Percentiles rank a stretch among this genome's conserved stretches.
Conservation (phyloP, 2,329 filamentous ascomycete genomes). For the Penicillium sp. region DNA sequence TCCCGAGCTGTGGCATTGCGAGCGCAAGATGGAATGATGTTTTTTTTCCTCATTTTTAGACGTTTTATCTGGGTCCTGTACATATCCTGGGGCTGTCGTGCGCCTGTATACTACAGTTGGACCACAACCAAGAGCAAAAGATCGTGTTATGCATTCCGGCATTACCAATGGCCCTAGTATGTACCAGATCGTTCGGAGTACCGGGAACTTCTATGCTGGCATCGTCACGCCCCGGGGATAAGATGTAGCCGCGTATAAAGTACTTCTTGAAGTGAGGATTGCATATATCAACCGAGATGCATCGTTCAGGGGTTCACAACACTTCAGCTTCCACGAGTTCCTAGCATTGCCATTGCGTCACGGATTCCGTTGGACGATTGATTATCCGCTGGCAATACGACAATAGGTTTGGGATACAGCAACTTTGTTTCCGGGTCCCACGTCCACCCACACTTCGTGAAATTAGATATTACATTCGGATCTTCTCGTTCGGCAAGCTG, state of each 20-base stretch:
- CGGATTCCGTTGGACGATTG: slow-evolving; percentile 30
- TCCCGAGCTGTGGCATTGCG: slow-evolving; percentile 42
- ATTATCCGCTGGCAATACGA: slow-evolving; percentile 12
- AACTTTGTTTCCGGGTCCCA: slow-evolving; percentile 38
- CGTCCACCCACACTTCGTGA: slow-evolving; percentile 40
- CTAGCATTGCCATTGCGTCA: slow-evolving; percentile 36
- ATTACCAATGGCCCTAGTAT: slow-evolving; percentile 19
- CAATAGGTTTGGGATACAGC: slow-evolving; percentile 35
- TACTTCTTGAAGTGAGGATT: not conserved
- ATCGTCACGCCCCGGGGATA: not conserved
- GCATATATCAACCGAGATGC: slow-evolving; percentile 11
- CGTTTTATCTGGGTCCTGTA: slow-evolving; percentile 43
- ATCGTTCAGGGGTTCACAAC: not conserved
- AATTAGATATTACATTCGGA: slow-evolving; percentile 31
- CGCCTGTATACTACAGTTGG: slow-evolving; percentile 42
- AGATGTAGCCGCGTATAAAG: slow-evolving; percentile 6
- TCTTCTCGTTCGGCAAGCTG: slow-evolving; percentile 28
- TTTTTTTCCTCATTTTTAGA: slow-evolving; percentile 41
- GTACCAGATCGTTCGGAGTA: not conserved
- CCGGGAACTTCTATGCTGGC: not conserved
- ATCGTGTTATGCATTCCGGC: slow-evolving; percentile 35
- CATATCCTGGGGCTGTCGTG: slow-evolving; percentile 42
- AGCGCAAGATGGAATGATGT: slow-evolving; percentile 43
- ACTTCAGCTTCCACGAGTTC: slow-evolving; percentile 28
- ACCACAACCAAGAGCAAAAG: slow-evolving; percentile 39